A percentile compares a stretch with the other conserved stretches of the same genome.
Conservation (phyloP, 1,284 basidiomycete genomes). For the Boletus smithii region DNA sequence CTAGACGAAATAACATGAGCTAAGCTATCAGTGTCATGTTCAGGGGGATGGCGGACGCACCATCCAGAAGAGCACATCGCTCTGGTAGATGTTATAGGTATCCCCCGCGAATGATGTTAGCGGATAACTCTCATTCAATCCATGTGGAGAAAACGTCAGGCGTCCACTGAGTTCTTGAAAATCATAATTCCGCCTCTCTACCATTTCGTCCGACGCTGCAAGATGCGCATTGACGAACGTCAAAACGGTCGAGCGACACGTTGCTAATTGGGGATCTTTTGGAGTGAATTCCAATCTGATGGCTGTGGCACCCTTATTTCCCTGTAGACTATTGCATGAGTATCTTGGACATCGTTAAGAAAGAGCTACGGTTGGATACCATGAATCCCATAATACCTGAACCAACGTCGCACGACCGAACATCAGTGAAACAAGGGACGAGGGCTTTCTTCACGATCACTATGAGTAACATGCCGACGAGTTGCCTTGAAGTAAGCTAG, state of each 20-base stretch:
- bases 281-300: slow-evolving; percentile 58
- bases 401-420: slow-evolving; percentile 51
- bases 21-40: slow-evolving; percentile 1
- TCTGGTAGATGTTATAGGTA: slow-evolving; percentile 43
- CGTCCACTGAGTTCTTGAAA: slow-evolving; percentile 61
- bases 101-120: slow-evolving; percentile 6
- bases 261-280: slow-evolving; percentile 14
- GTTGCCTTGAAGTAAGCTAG: slow-evolving; percentile 68
- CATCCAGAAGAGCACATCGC: slow-evolving; percentile 71
- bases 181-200: slow-evolving; percentile 64
- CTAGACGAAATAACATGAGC: slow-evolving; percentile 32
- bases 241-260: slow-evolving; percentile 43
- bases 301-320: slow-evolving; percentile 73
- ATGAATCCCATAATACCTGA: slow-evolving; percentile 73
- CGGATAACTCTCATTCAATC: slow-evolving; percentile 18
- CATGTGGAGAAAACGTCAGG: slow-evolving; percentile 42
- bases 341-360: slow-evolving; percentile 1
- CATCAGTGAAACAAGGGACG: slow-evolving; percentile 47
- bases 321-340: slow-evolving; percentile 39
- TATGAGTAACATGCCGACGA: slow-evolving; percentile 73
- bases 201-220: slow-evolving; percentile 77
- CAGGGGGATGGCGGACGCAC: slow-evolving; percentile 37
- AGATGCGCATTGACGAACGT: slow-evolving; percentile 77
- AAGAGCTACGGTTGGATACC: slow-evolving; percentile 40
- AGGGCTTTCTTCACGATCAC: slow-evolving; percentile 58